Conservation (phyloP, 148 eudicot genomes). For the Salicornia ramosissima region DNA sequence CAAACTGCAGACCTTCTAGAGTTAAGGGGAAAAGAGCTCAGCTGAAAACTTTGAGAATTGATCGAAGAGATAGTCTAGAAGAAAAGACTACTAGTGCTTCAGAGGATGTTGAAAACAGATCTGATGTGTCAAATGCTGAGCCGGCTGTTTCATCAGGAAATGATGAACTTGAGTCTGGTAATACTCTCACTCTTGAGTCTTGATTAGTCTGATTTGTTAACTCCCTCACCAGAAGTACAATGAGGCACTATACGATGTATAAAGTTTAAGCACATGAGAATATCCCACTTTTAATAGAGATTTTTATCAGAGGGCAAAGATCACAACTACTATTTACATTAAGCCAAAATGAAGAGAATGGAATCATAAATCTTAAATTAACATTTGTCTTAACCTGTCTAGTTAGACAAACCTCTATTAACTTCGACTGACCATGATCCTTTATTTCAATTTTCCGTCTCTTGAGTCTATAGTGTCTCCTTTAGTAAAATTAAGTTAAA, state of each 20-base stretch:
- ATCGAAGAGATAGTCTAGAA: constrained; percentile 32
- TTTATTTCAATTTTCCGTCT: too few species aligned
- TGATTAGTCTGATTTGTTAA: neutral
- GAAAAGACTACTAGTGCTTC: constrained; percentile 30
- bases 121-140: constrained; percentile 39
- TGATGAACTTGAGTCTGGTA: constrained; percentile 51
- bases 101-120: constrained; percentile 35
- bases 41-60: constrained; percentile 39
- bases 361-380: neutral
- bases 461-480: too few species aligned
- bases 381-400: neutral
- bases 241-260: too few species aligned
- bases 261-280: neutral
- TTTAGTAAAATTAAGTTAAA: too few species aligned
- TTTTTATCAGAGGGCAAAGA: neutral
- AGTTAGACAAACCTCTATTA: too few species aligned
- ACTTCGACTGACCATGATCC: too few species aligned
- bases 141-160: constrained; percentile 33
- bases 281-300: neutral
- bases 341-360: neutral
- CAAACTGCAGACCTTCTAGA: constrained; percentile 45
- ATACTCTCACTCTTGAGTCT: constrained; percentile 15
- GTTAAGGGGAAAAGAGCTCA: constrained; percentile 59
- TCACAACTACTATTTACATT: neutral
- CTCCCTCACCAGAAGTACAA: neutral